These are phyloP conservation scores for Marasmius fiardii DNA, from an alignment of 1,284 basidiomycete species.

Conservation along the genomic window DNA sequence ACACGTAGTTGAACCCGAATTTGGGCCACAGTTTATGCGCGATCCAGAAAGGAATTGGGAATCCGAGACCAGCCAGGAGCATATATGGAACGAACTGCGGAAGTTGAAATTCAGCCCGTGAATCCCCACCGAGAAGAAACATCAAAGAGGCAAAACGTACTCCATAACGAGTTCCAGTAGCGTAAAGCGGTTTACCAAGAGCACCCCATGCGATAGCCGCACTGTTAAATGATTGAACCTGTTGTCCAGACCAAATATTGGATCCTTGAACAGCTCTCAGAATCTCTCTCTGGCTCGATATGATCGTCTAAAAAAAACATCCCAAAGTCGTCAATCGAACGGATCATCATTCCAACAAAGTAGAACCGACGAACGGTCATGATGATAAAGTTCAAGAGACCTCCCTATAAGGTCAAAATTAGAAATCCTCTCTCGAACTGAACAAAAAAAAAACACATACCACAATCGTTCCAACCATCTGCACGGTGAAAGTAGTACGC, in stretches of 20 bases:
- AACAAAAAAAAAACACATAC: slow-evolving; percentile 14
- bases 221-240: slow-evolving; percentile 33
- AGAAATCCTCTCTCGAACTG: background rate
- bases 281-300: slow-evolving; percentile 29
- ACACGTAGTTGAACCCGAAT: slow-evolving; percentile 29
- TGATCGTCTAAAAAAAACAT: slow-evolving; percentile 19
- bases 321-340: background rate
- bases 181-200: slow-evolving; percentile 39
- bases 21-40: slow-evolving; percentile 36
- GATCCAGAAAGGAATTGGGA: slow-evolving; percentile 36
- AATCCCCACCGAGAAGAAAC: slow-evolving; percentile 19
- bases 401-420: slow-evolving; percentile 8
- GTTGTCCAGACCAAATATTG: slow-evolving; percentile 38
- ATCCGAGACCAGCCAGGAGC: slow-evolving; percentile 32
- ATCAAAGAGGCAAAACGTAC: slow-evolving; percentile 23
- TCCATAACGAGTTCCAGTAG: slow-evolving; percentile 31
- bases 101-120: background rate
- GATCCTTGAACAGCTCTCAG: slow-evolving; percentile 37
- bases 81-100: slow-evolving; percentile 30
- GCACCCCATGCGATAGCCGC: slow-evolving; percentile 46
- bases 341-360: background rate
- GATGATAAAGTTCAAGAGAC: slow-evolving; percentile 23
- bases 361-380: slow-evolving; percentile 32
- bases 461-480: slow-evolving; percentile 37
- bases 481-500: slow-evolving; percentile 38